Evolutionary conservation across 2,329 filamentous ascomycete genomes (phyloP), one percentile per base, ranked within the genome.

Genomic region (Aspergillus flavus): DNA sequence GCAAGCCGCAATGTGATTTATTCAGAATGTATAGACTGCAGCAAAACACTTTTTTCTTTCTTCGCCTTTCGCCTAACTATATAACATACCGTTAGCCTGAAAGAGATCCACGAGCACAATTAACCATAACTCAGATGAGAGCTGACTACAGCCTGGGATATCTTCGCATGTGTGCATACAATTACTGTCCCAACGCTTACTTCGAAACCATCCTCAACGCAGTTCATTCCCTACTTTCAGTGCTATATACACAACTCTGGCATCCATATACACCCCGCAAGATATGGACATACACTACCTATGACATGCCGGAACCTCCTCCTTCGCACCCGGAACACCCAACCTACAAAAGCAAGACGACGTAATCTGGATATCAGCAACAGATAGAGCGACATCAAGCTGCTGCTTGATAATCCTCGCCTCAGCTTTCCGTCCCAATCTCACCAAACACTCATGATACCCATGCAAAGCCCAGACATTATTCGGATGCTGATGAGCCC

Each of bases 381-480:
- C 79, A 3, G 81, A 83, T 64, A 83, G 60, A 0, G 86, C 85
- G 63, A 82, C 62, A 62, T 79, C 78, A 61, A 89, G 70, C 71
- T 84, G 80, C 65, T 79, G 72, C 58, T 76, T 67, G 14, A 87
- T 69, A 23, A 80, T 76, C 19, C 68, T 70, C 4, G 81, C 83
- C 68, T 86, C 83, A 0, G 73, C 75, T 2, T 45, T 67, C 41
- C 81, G 76, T 0, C 84, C 86, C 11, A 88, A 71, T 62, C 78
- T 84, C 4, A 81, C 63, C 54, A 92, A 72, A 70, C 90, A 91
- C 75, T 92, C 90, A 66, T 91, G 83, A 67, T 87, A 88, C 0
- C 90, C 91, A 67, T 91, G 88, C 63, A 93, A 73, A 1, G 89
- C 85, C 90, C 90, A 92, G 0, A 92, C 86, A 66, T 93, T 93